These are phyloP conservation scores for Rhypophila decipiens DNA, from an alignment of 495 filamentous ascomycete genomes.

Conservation along the genomic window DNA sequence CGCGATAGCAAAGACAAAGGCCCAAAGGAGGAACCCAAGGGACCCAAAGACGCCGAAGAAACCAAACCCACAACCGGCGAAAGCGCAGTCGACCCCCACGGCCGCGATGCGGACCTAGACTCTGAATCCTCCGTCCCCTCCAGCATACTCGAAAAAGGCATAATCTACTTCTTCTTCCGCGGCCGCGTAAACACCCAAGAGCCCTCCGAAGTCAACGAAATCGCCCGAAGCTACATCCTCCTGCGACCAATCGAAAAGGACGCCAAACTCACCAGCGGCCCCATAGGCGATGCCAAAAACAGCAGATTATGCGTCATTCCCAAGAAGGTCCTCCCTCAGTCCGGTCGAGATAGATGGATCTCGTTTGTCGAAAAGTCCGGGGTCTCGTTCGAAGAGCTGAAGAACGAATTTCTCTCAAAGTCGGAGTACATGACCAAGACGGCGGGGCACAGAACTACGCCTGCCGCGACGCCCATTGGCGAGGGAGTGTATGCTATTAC, in stretches of 20 bases:
- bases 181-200: slow-evolving; percentile 68
- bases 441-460: slow-evolving; percentile 59
- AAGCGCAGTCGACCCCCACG: slow-evolving; percentile 17
- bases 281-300: slow-evolving; percentile 57
- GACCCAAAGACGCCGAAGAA: not conserved
- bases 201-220: slow-evolving; percentile 61
- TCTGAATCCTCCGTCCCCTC: slow-evolving; percentile 52
- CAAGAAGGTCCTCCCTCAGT: slow-evolving; percentile 80
- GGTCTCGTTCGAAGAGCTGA: slow-evolving; percentile 61
- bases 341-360: slow-evolving; percentile 66
- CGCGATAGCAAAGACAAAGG: not conserved
- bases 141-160: slow-evolving; percentile 82
- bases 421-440: slow-evolving; percentile 75
- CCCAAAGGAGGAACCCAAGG: not conserved
- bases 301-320: slow-evolving; percentile 72
- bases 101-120: slow-evolving; percentile 2
- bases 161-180: slow-evolving; percentile 92
- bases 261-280: slow-evolving; percentile 56
- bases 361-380: slow-evolving; percentile 77
- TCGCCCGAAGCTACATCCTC: slow-evolving; percentile 76
- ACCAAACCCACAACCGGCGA: not conserved
- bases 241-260: slow-evolving; percentile 69
- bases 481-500: slow-evolving; percentile 88
- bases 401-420: slow-evolving; percentile 61
- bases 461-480: slow-evolving; percentile 66